phyloP scores from a whole-genome alignment of 1,139 yeast species.

The Kodamaea suecica region DNA sequence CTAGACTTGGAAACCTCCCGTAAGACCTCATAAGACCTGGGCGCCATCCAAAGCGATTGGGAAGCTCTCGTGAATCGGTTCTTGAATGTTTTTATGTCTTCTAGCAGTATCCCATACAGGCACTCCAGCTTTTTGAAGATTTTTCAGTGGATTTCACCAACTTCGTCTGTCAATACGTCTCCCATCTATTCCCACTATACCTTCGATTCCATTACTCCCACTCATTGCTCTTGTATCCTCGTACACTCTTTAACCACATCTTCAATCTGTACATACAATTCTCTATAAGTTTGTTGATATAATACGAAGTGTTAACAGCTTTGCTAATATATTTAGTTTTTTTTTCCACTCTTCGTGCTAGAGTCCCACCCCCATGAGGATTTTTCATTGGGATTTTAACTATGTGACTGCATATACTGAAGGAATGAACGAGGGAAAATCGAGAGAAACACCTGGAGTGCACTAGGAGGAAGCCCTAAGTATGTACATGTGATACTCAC shows the following conservation, averaged over 20 bases:
- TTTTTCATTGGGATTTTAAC: conserved; percentile 3
- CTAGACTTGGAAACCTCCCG: no score
- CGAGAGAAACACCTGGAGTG: conserved; percentile 5
- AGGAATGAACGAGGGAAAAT: no score
- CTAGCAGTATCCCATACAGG: no score
- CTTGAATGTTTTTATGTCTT: no score
- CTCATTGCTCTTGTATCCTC: background rate
- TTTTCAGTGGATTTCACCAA: no score
- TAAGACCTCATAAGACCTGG: no score
- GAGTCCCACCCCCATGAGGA: no score
- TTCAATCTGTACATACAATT: conserved; percentile 12
- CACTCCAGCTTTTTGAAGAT: no score
- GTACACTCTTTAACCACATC: background rate
- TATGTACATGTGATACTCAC: conserved; percentile 6
- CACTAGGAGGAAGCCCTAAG: conserved; percentile 9
- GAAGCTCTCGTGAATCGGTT: no score
- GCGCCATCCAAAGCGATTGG: no score
- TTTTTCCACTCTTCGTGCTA: conserved; percentile 7
- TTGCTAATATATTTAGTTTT: conserved; percentile 7
- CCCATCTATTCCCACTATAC: background rate
- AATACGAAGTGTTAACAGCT: conserved; percentile 3
- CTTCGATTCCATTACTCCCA: background rate
- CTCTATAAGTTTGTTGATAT: conserved; percentile 16
- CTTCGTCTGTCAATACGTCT: background rate
- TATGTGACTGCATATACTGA: no score